phyloP scores from a whole-genome alignment of 306 rosid species.

The Cucurbita moschata region DNA sequence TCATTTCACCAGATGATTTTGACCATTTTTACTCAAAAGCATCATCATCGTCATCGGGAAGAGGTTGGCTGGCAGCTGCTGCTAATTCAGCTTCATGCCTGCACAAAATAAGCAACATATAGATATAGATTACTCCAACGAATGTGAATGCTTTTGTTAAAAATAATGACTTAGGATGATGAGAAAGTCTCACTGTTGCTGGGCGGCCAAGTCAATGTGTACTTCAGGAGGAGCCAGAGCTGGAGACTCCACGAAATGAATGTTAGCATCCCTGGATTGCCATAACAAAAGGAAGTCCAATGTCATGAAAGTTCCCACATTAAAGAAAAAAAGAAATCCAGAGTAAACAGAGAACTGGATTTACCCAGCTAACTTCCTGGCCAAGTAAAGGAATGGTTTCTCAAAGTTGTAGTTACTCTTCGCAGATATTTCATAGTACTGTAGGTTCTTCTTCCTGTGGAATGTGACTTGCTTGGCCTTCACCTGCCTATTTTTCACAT shows the following conservation, averaged over 20 bases:
- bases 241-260: constrained; percentile 72
- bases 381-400: constrained; percentile 66
- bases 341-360: neutral
- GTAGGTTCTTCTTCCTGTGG: constrained; percentile 76
- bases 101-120: neutral
- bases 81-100: constrained; percentile 44
- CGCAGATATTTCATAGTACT: constrained; percentile 73
- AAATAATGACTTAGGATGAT: neutral
- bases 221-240: constrained; percentile 83
- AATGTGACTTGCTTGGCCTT: constrained; percentile 75
- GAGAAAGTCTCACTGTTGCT: constrained; percentile 14
- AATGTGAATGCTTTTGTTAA: neutral
- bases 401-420: constrained; percentile 78
- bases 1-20: neutral
- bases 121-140: neutral
- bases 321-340: neutral
- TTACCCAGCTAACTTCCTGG: constrained; percentile 77
- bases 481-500: constrained; percentile 72
- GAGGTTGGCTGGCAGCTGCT: constrained; percentile 46
- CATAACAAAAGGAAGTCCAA: neutral
- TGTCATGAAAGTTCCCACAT: neutral
- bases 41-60: constrained; percentile 64
- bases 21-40: constrained; percentile 6
- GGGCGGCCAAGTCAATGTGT: constrained; percentile 39
- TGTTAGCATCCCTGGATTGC: constrained; percentile 28